Base-by-base conservation (phyloP, 805 yeast species). In the Pichia heedii region DNA sequence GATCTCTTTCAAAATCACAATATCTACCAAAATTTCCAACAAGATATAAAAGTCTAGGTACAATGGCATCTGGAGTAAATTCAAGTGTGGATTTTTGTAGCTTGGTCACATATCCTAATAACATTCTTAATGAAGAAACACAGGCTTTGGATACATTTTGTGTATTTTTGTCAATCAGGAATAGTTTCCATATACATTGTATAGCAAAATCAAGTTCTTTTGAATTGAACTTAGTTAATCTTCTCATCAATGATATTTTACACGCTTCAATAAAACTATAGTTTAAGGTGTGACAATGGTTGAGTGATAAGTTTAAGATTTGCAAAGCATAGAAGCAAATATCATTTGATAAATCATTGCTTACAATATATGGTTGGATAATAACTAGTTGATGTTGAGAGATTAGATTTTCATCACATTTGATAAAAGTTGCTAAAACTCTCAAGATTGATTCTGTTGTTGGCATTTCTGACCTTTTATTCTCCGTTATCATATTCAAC, bases 201-300 rank as follows among this genome's bases (percentile, higher is more conserved):
- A 85, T 72, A 0, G 90, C 95, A 54, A 79, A 80, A n/a, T 75
- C 75, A 9, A 85, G 59, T 50, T 84, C 93, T 45, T 58, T 67
- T 0, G 71, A 68, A 41, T 70, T 73, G 61, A 81, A 73, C 48
- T 74, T 80, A 2, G 89, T 79, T 27, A 85, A 58, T 27, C 74
- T 63, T 29, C 66, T 65, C 48, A 84, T 55, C n/a, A 85, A 52
- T 2, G 74, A 67, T 0, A 67, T 53, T 54, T 77, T 81, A 15
- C 79, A 68, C 10, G 68, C 71, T 20, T 58, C 48, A 22, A 77
- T 52, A 52, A 79, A 81, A 3, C 65, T 69, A 0, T 74, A 70
- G 39, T 79, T 71, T 37, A 83, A 62, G 5, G 73, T 61, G 0
- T 56, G 52, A 9, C 68, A 55, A 15, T 64, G 62, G 1, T 74